Conservation (phyloP, 495 filamentous ascomycete species). For the Cladorrhinum samala region DNA sequence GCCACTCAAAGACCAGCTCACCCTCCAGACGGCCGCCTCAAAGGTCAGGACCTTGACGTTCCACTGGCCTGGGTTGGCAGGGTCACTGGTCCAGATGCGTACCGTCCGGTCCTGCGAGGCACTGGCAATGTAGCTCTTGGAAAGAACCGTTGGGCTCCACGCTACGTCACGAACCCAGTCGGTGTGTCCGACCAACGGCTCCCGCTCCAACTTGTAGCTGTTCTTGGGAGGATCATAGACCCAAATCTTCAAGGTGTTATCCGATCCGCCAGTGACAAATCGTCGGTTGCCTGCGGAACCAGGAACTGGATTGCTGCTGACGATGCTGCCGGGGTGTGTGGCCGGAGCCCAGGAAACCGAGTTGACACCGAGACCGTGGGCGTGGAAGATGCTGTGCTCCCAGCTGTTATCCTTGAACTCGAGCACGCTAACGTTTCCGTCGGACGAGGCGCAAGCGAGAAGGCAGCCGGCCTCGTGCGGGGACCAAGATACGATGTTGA, state of each 20-base stretch:
- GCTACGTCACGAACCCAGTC: conserved; percentile 99
- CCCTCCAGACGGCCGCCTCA: conserved; percentile 86
- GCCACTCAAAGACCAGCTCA: conserved; percentile 95
- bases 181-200: conserved; percentile 66
- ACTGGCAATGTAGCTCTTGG: conserved; percentile 90
- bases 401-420: conserved; percentile 94
- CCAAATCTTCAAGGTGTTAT: conserved; percentile 93
- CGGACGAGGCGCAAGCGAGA: conserved; percentile 87
- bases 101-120: conserved; percentile 96
- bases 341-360: conserved; percentile 91
- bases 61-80: conserved; percentile 60
- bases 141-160: conserved; percentile 88
- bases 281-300: conserved; percentile 56
- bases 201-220: conserved; percentile 47
- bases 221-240: conserved; percentile 43
- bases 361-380: conserved; percentile 90
- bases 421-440: conserved; percentile 86
- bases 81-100: conserved; percentile 85
- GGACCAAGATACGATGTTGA: conserved; percentile 96
- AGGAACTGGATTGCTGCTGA: conserved; percentile 58
- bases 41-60: conserved; percentile 75
- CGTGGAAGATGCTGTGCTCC: conserved; percentile 79
- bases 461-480: conserved; percentile 93
- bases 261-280: conserved; percentile 90
- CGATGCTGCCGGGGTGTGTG: conserved; percentile 69